phyloP scores from a whole-genome alignment of 108 stramenopile species.

The Nannochloropsis oceanica region DNA sequence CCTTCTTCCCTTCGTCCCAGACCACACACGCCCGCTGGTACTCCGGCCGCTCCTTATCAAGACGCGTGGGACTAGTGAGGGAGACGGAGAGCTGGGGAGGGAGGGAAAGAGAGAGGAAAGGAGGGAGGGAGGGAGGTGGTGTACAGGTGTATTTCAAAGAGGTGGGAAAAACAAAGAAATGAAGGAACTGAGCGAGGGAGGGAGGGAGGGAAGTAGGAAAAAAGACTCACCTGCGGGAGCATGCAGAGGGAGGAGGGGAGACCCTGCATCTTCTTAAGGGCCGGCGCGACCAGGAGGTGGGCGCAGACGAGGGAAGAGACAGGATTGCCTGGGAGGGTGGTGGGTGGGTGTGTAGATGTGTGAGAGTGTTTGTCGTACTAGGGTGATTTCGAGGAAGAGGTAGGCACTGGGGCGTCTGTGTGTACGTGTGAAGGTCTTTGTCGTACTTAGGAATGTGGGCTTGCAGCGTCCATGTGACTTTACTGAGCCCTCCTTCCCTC shows the following conservation, averaged over 20 bases:
- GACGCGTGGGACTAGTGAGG: not conserved
- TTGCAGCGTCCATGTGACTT: too few relatives aligned
- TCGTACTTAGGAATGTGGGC: too few relatives aligned
- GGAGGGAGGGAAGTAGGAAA: not conserved
- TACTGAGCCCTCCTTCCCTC: too few relatives aligned
- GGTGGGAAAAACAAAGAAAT: too few relatives aligned
- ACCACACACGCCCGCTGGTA: constrained; percentile 30
- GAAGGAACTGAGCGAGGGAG: too few relatives aligned
- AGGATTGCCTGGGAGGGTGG: constrained; percentile 87
- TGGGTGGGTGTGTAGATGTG: too few relatives aligned
- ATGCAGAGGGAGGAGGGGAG: constrained; percentile 3
- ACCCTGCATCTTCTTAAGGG: constrained; percentile 46
- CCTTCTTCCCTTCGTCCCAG: not conserved
- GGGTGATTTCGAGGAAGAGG: too few relatives aligned
- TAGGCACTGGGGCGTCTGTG: too few relatives aligned
- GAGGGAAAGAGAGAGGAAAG: not conserved
- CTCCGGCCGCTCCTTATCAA: constrained; percentile 36
- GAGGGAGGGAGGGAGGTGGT: not conserved
- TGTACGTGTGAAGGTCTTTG: too few relatives aligned
- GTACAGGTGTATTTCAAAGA: not conserved
- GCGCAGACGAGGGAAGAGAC: constrained; percentile 72
- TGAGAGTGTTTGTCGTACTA: too few relatives aligned
- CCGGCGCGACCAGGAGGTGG: constrained; percentile 67
- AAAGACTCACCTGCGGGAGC: constrained; percentile 8
- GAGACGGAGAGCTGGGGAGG: not conserved